Conservation (phyloP, 192 early-diverging fungal species). For the Pilaira anomala region DNA sequence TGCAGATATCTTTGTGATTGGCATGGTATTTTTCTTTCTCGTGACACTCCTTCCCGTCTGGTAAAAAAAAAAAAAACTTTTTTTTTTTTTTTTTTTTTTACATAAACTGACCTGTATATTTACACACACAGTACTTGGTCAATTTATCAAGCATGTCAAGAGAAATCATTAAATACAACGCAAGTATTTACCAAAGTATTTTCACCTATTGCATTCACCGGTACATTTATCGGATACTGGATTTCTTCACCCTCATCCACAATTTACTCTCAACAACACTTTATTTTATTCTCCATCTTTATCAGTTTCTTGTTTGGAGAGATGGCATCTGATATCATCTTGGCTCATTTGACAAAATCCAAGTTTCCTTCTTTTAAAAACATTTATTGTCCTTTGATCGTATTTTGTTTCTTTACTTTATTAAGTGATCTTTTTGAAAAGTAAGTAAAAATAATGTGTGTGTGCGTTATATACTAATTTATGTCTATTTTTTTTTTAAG, state of each 20-base stretch:
- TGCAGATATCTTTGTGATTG: slow-evolving; percentile 29
- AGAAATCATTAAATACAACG: slow-evolving; percentile 53
- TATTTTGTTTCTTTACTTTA: slow-evolving; percentile 55
- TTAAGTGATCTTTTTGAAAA: background rate
- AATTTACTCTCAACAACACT: slow-evolving; percentile 62
- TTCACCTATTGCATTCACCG: slow-evolving; percentile 57
- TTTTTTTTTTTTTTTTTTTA: too few relatives aligned
- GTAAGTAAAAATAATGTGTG: slow-evolving; percentile 38
- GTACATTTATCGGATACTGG: slow-evolving; percentile 64
- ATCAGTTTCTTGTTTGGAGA: slow-evolving; percentile 80
- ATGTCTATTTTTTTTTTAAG: too few relatives aligned
- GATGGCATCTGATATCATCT: slow-evolving; percentile 85
- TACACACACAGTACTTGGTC: slow-evolving; percentile 38
- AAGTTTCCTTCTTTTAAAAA: slow-evolving; percentile 78
- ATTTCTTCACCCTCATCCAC: slow-evolving; percentile 61
- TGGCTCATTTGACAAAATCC: slow-evolving; percentile 84
- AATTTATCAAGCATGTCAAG: slow-evolving; percentile 45
- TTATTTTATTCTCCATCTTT: slow-evolving; percentile 69
- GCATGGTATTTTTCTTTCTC: slow-evolving; percentile 43
- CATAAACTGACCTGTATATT: too few relatives aligned
- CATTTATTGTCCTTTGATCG: slow-evolving; percentile 62
- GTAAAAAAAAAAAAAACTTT: slow-evolving; percentile 34
- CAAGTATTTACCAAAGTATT: slow-evolving; percentile 50
- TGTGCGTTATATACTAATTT: too few relatives aligned
- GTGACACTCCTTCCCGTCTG: slow-evolving; percentile 55